These are phyloP conservation scores for Epichloe gansuensis DNA, from an alignment of 2,329 filamentous ascomycete species.

Conservation along the genomic window DNA sequence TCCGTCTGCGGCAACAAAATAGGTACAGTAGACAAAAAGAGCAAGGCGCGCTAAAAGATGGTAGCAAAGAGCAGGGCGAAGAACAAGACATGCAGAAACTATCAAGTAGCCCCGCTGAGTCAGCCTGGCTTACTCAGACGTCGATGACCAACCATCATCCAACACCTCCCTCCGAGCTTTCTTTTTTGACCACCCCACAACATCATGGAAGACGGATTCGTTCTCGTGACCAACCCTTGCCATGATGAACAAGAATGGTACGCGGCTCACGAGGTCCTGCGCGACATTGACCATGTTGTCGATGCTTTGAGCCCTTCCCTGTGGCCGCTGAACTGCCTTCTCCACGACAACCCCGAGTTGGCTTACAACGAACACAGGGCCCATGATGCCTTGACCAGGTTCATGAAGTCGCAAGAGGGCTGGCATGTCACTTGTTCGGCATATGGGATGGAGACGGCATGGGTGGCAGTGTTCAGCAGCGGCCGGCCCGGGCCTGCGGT, in stretches of 20 bases:
- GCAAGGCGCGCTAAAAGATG: too few relatives aligned
- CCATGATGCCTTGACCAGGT: slow-evolving; percentile 27
- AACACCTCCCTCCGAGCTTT: not conserved
- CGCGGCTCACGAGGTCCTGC: slow-evolving; percentile 17
- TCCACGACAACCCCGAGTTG: slow-evolving; percentile 33
- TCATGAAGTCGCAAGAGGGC: slow-evolving; percentile 19
- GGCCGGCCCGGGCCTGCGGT: slow-evolving; percentile 23
- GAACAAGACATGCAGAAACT: too few relatives aligned
- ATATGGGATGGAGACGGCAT: slow-evolving; percentile 31
- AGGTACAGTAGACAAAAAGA: too few relatives aligned
- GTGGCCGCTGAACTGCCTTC: slow-evolving; percentile 25
- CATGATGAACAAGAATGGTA: not conserved
- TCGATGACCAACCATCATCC: not conserved
- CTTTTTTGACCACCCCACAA: not conserved
- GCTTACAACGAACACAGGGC: slow-evolving; percentile 29
- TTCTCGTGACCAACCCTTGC: not conserved
- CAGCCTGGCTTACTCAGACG: not conserved
- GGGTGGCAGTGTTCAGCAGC: slow-evolving; percentile 28
- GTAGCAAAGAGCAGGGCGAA: too few relatives aligned
- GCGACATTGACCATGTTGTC: slow-evolving; percentile 24
- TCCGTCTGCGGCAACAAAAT: not conserved
- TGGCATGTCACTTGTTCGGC: slow-evolving; percentile 29
- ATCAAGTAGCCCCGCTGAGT: not conserved
- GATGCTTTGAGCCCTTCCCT: slow-evolving; percentile 11
- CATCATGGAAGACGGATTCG: not conserved